These are phyloP conservation scores for Chlorella sp. DNA, from an alignment of 139 green algal genomes.

Conservation along the genomic window DNA sequence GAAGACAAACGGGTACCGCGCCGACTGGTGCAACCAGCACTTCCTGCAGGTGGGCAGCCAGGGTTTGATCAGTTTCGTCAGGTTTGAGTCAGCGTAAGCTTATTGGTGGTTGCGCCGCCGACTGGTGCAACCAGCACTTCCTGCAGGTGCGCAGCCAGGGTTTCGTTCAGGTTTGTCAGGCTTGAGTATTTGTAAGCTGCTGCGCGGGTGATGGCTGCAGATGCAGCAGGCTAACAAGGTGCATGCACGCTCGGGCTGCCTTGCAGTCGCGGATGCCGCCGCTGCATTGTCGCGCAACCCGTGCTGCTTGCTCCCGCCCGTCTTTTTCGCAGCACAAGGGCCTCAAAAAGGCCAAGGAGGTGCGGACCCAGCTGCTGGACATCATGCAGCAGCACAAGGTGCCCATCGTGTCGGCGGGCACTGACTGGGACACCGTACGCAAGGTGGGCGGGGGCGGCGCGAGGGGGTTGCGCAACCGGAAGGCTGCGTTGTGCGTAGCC, in stretches of 20 bases:
- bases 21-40: conserved; percentile 94
- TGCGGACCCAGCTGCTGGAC: conserved; percentile 91
- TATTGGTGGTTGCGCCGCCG: neutral
- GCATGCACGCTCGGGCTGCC: too few relatives aligned
- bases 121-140: neutral
- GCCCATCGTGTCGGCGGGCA: conserved; percentile 68
- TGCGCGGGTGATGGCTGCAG: too few relatives aligned
- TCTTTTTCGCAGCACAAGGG: conserved; percentile 69
- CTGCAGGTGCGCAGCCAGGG: neutral
- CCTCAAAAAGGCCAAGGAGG: conserved; percentile 88
- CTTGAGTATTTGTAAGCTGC: neutral
- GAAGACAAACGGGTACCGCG: conserved; percentile 92
- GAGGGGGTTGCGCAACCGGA: neutral
- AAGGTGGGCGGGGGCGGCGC: conserved; percentile 47
- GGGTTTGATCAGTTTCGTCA: too few relatives aligned
- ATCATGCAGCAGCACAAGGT: conserved; percentile 95
- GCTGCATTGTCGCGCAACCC: neutral
- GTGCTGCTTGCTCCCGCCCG: neutral
- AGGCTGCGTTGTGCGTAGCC: too few relatives aligned
- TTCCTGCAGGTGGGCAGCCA: conserved; percentile 81
- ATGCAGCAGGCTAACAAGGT: too few relatives aligned
- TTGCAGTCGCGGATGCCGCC: neutral
- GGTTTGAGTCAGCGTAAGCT: too few relatives aligned
- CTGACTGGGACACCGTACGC: conserved; percentile 94
- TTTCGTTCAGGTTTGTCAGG: too few relatives aligned